Conservation (phyloP, 495 filamentous ascomycete species). For the Chaetomium fimeti region DNA sequence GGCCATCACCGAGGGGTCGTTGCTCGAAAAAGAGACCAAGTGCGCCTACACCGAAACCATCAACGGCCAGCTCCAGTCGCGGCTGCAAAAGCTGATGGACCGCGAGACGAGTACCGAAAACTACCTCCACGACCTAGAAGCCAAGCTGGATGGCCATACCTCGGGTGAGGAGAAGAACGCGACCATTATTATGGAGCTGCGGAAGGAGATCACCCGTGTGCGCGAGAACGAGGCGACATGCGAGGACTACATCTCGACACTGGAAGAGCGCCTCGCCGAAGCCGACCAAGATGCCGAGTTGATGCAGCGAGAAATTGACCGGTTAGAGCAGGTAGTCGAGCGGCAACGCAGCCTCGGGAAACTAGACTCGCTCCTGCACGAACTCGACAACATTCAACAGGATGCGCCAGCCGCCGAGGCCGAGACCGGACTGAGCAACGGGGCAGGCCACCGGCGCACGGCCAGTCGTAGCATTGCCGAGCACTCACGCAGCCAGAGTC, state of each 20-base stretch:
- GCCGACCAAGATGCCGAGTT: constrained; percentile 92
- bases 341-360: constrained; percentile 93
- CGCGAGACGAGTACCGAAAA: constrained; percentile 84
- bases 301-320: constrained; percentile 94
- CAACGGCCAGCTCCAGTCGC: constrained; percentile 81
- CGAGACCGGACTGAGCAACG: constrained; percentile 39
- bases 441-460: constrained; percentile 43
- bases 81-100: constrained; percentile 85
- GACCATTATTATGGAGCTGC: constrained; percentile 78
- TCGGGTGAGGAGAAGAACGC: constrained; percentile 91
- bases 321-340: constrained; percentile 91
- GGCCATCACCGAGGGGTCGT: constrained; percentile 74
- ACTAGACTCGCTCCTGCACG: constrained; percentile 85
- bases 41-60: constrained; percentile 89
- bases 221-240: constrained; percentile 84
- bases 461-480: constrained; percentile 44
- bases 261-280: constrained; percentile 94
- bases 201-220: constrained; percentile 85
- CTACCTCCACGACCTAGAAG: constrained; percentile 88
- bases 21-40: constrained; percentile 91
- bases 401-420: constrained; percentile 46
- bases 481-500: constrained; percentile 52
- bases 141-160: constrained; percentile 82
- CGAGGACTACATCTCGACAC: constrained; percentile 95
- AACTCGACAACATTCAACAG: constrained; percentile 78